Evolutionary conservation across 2,329 filamentous ascomycete species (phyloP).

Genomic region (Botryosphaeria agaves): DNA sequence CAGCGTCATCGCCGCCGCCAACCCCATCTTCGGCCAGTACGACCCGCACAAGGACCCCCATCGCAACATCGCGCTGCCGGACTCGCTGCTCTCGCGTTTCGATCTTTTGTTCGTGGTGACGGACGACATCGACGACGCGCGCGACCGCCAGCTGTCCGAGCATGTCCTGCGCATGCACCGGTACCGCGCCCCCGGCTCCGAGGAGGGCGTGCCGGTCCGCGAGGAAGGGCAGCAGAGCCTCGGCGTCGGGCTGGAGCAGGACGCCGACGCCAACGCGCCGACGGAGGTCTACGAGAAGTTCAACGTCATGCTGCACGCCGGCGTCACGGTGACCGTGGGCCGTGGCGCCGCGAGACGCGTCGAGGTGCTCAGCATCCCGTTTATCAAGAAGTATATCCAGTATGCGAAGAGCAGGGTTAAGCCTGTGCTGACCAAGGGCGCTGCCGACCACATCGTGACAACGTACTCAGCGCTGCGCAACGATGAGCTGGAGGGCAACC

Average conservation of each 20-base stretch:
- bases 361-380: slow-evolving; percentile 86
- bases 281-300: slow-evolving; percentile 94
- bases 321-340: slow-evolving; percentile 60
- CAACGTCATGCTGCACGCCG: slow-evolving; percentile 87
- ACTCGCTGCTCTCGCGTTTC: slow-evolving; percentile 94
- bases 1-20: slow-evolving; percentile 89
- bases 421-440: slow-evolving; percentile 77
- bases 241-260: slow-evolving; percentile 68
- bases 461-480: slow-evolving; percentile 88
- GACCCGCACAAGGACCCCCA: slow-evolving; percentile 97
- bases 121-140: slow-evolving; percentile 89
- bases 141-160: slow-evolving; percentile 83
- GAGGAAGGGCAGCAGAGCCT: slow-evolving; percentile 74
- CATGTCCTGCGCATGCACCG: slow-evolving; percentile 95
- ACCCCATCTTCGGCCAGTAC: slow-evolving; percentile 96
- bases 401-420: slow-evolving; percentile 88
- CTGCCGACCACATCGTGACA: slow-evolving; percentile 77
- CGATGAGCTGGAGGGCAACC: slow-evolving; percentile 87
- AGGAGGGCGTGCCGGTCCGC: slow-evolving; percentile 86
- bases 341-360: slow-evolving; percentile 59
- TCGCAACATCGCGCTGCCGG: slow-evolving; percentile 92
- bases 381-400: slow-evolving; percentile 99
- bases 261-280: slow-evolving; percentile 54
- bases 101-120: slow-evolving; percentile 96
- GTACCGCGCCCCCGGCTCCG: slow-evolving; percentile 79